Evolutionary conservation across 495 filamentous ascomycete species (phyloP).

Genomic region (Penicillium waksmanii): DNA sequence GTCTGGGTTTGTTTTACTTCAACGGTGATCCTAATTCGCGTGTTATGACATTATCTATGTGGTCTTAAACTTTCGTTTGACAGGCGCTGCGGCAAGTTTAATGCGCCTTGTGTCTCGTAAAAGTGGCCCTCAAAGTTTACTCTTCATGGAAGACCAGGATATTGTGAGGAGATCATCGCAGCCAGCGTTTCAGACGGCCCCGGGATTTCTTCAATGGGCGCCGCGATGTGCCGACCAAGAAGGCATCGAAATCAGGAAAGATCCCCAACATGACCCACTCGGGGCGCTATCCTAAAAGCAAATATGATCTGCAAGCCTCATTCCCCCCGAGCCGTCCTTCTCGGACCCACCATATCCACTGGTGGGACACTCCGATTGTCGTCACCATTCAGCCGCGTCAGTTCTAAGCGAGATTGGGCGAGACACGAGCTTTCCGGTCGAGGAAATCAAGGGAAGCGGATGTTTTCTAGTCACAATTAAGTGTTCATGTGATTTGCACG

Average conservation of each 20-base stretch:
- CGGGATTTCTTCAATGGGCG: not conserved
- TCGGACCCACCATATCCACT: not conserved
- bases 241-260: not conserved
- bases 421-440: not conserved
- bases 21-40: not conserved
- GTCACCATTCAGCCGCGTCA: not conserved
- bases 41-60: not conserved
- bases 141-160: not conserved
- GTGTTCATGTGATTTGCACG: not conserved
- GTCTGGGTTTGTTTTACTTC: not conserved
- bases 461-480: not conserved
- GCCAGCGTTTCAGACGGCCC: constrained; percentile 1
- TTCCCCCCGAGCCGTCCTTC: constrained; percentile 1
- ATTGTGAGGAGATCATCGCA: constrained; percentile 1
- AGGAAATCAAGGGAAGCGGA: not conserved
- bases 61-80: constrained; percentile 1
- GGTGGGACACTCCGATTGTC: not conserved
- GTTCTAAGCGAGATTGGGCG: constrained; percentile 6
- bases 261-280: not conserved
- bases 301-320: not conserved
- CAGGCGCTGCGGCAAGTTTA: constrained; percentile 4
- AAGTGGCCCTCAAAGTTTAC: constrained; percentile 4
- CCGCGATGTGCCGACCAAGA: not conserved
- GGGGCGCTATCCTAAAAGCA: not conserved
- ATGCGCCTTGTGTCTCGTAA: constrained; percentile 4